Evolutionary conservation across 441 rosid species (phyloP), one percentile per base, ranked within the genome.

Genomic region (Monsonia emarginata): DNA sequence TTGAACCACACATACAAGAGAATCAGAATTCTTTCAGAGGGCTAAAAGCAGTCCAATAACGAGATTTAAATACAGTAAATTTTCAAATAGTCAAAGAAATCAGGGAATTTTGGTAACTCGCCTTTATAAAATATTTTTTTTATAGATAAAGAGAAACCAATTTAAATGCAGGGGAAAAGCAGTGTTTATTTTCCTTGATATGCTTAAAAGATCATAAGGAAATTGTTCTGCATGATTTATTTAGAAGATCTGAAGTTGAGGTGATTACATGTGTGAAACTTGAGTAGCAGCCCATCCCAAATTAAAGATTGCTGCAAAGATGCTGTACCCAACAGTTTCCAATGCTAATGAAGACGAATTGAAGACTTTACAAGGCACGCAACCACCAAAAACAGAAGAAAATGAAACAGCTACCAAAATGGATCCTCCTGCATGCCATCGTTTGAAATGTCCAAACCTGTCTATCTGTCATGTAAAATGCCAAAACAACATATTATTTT

Each of bases 241-340:
- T 21, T 7, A 21, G 5, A 14, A 7, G n/a, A 9, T 22, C 9
- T 54, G 2, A 54, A 22, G 59, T 54, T 30, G 10, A 75, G 78
- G 58, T 62, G 60, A 70, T 81, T 88, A 94, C 98, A 94, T 94
- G 81, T 94, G 97, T 27, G 98, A 91, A 81, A 94, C 98, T 69
- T 94, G 98, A 75, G 98, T 84, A 72, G 93, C 95, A 40, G 97
- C 98, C 97, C 97, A 94, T 42, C 98, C 98, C 61, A 90, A 74
- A 78, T 94, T 94, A 79, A 94, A 94, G 71, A 94, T 88, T 66
- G 96, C 97, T 58, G 97, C 97, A 77, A 83, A 90, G 25, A 71
- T 74, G 71, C 96, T 89, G 63, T 94, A 90, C 27, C 96, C 92
- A 65, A 89, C 60, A 40, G 96, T 94, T 77, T 90, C 81, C 52